Base-by-base conservation (phyloP, 2,329 filamentous ascomycete genomes). In the Penicillium expansum region DNA sequence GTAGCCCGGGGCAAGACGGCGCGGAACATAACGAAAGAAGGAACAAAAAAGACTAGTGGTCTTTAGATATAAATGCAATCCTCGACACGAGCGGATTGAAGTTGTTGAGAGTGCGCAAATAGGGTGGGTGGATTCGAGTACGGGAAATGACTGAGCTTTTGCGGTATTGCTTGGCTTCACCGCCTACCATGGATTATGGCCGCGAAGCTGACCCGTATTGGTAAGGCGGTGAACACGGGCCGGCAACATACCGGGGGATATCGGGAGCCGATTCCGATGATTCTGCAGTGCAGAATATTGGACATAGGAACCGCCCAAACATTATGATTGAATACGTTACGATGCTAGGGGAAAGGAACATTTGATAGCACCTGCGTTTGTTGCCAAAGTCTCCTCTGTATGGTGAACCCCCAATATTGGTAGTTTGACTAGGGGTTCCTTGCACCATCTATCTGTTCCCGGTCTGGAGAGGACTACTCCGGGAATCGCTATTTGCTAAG, bases 1-100 rank as follows among this genome's bases (percentile, higher is more conserved):
- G 77, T 65, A 63, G 77, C 73, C 69, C 80, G 79, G 67, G 80
- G 80, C 66, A 81, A 69, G 55, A 82, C 71, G 63, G 76, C 75
- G 64, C 80, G 79, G 73, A 82, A 81, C 81, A 83, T 83, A 69
- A 64, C 74, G 67, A 60, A 59, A 60, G 56, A 62, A 62, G 69
- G 56, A 56, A 48, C 56, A 57, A 52, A 60, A 27, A 64, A 56
- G 66, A 63, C 67, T 61, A 62, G 67, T 67, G 67, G 39, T 20
- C 42, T 45, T 38, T n/a, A 67, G 56, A 64, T 62, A 67, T 64
- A 66, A 62, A 62, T 59, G 24, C 30, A 69, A 62, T 61, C 69
- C 71, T 69, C 69, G 59, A 63, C 55, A 57, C 54, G 59, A 51
- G 47, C 50, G 63, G 45, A 59, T 48, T 58, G 58, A 57, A 63